These are phyloP conservation scores for Leccinellum luteum DNA, from an alignment of 768 basidiomycete species.

Conservation along the genomic window DNA sequence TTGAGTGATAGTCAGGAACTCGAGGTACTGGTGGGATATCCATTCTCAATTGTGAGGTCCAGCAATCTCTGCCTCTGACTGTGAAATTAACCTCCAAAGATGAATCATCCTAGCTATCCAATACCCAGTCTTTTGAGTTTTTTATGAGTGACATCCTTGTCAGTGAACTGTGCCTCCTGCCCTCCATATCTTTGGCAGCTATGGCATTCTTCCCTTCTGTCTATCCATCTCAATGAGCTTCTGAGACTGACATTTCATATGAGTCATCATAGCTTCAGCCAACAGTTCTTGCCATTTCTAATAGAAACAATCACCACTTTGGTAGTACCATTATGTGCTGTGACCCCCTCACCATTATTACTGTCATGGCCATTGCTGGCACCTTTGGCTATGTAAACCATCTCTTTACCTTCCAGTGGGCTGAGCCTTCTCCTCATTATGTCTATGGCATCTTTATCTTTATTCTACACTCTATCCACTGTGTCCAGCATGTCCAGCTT, in stretches of 20 bases:
- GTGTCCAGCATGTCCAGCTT: constrained; percentile 43
- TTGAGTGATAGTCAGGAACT: constrained; percentile 21
- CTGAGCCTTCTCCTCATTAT: constrained; percentile 32
- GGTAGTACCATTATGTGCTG: constrained; percentile 6
- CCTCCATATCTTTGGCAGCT: constrained; percentile 33
- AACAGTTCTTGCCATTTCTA: constrained; percentile 59
- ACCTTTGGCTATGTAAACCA: constrained; percentile 17
- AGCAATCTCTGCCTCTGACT: constrained; percentile 25
- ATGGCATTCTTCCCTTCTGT: constrained; percentile 39
- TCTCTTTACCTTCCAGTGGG: constrained; percentile 33
- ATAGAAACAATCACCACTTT: constrained; percentile 34
- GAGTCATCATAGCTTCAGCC: constrained; percentile 74
- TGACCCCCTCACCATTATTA: neutral
- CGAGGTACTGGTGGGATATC: constrained; percentile 8
- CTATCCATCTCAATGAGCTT: constrained; percentile 46
- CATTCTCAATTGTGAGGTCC: constrained; percentile 20
- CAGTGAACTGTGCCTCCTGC: constrained; percentile 30
- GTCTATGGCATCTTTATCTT: constrained; percentile 26
- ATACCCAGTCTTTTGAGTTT: constrained; percentile 40
- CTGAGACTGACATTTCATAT: constrained; percentile 66
- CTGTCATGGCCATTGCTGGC: neutral
- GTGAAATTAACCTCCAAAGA: constrained; percentile 32
- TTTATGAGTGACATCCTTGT: constrained; percentile 24
- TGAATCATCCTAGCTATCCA: constrained; percentile 34
- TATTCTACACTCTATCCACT: constrained; percentile 39